Evolutionary conservation across 495 filamentous ascomycete genomes (phyloP).

Genomic region (Symbiotaphrina buchneri): DNA sequence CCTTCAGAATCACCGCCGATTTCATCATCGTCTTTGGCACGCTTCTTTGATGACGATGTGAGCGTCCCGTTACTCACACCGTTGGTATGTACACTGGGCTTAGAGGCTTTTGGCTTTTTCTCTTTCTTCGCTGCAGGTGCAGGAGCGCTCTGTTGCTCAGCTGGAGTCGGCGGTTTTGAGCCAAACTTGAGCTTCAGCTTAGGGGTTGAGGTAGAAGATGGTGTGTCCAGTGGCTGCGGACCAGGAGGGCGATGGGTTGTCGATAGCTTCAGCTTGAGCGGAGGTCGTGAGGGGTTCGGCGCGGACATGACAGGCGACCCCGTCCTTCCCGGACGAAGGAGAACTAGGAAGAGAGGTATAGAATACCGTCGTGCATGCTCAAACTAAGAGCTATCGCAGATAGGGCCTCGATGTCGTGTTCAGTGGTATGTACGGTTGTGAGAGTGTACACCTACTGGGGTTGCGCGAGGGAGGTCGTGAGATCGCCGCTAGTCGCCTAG

Average conservation of each 20-base stretch:
- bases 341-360: no score
- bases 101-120: constrained; percentile 10
- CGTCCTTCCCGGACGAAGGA: not conserved
- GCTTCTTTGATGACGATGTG: constrained; percentile 11
- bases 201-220: constrained; percentile 3
- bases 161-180: constrained; percentile 7
- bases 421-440: no score
- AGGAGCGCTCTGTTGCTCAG: constrained; percentile 6
- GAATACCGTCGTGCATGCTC: no score
- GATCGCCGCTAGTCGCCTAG: no score
- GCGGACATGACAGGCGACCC: not conserved
- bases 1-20: not conserved
- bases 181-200: constrained; percentile 24
- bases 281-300: constrained; percentile 3
- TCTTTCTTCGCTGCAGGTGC: constrained; percentile 4
- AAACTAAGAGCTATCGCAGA: no score
- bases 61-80: no score
- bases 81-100: no score
- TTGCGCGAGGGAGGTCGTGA: no score
- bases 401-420: no score
- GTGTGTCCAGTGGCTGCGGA: not conserved
- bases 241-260: not conserved
- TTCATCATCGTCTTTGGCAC: constrained; percentile 6
- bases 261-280: constrained; percentile 7
- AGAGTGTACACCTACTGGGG: no score